A percentile compares a stretch with the other conserved stretches of the same genome.
These are phyloP conservation scores for Dothideomycetes sp. DNA, from an alignment of 2,329 filamentous ascomycete species.

Conservation along the genomic window DNA sequence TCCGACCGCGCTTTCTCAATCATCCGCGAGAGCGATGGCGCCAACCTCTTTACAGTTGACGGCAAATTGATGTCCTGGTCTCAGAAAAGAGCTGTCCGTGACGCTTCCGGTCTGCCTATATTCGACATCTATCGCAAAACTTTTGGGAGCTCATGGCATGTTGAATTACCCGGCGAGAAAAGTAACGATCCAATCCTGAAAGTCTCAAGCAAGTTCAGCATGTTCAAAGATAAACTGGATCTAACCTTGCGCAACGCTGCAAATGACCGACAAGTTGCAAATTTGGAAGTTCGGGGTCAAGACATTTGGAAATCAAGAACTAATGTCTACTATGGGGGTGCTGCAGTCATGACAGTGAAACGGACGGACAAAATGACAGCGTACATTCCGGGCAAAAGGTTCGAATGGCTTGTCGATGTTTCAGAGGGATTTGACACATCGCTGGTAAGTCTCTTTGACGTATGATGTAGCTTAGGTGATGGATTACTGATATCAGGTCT, in stretches of 20 bases:
- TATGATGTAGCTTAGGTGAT: not conserved
- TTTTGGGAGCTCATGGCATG: constrained; percentile 17
- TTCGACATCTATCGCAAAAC: constrained; percentile 19
- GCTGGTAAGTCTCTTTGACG: constrained; percentile 5
- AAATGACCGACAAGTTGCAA: constrained; percentile 9
- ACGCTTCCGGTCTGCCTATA: constrained; percentile 18
- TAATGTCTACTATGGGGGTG: constrained; percentile 17
- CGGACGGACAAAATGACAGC: constrained; percentile 15
- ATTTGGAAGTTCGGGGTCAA: constrained; percentile 17
- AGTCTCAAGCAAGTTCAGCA: constrained; percentile 14
- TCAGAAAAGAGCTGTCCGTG: constrained; percentile 16
- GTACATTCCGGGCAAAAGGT: constrained; percentile 16
- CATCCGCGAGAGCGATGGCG: not conserved
- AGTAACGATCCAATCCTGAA: constrained; percentile 14
- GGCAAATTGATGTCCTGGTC: constrained; percentile 12
- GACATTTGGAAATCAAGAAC: constrained; percentile 17
- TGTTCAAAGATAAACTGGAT: constrained; percentile 16
- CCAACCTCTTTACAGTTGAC: constrained; percentile 4
- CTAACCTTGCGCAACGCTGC: constrained; percentile 17
- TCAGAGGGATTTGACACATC: constrained; percentile 19
- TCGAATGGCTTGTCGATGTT: constrained; percentile 18
- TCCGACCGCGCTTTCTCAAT: constrained; percentile 10
- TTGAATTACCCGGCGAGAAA: constrained; percentile 15
- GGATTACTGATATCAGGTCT: not conserved
- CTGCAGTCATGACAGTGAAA: constrained; percentile 17